These are phyloP conservation scores for Trichoderma sp. DNA, from an alignment of 2,329 filamentous ascomycete species.

Conservation along the genomic window DNA sequence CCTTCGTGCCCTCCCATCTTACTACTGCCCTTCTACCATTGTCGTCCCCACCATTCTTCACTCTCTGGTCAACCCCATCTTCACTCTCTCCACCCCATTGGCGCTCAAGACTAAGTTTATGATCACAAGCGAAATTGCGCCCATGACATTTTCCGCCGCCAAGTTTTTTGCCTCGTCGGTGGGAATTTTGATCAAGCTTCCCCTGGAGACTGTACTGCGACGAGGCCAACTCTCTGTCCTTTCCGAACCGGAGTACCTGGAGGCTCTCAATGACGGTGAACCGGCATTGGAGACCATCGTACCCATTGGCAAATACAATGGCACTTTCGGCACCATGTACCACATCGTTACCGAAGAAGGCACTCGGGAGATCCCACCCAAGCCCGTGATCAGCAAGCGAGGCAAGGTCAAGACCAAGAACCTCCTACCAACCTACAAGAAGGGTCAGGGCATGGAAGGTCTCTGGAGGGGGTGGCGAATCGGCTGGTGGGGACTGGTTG, in stretches of 20 bases:
- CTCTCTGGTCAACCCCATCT: slow-evolving; percentile 78
- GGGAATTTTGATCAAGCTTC: slow-evolving; percentile 84
- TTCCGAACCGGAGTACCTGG: slow-evolving; percentile 52
- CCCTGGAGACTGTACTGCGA: slow-evolving; percentile 87
- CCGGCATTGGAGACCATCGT: slow-evolving; percentile 70
- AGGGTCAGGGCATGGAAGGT: slow-evolving; percentile 68
- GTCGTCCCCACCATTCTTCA: slow-evolving; percentile 84
- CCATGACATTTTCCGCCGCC: slow-evolving; percentile 76
- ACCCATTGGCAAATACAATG: slow-evolving; percentile 75
- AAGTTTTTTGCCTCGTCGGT: slow-evolving; percentile 78
- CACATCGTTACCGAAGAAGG: slow-evolving; percentile 84
- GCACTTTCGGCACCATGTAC: slow-evolving; percentile 91
- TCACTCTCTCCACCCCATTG: slow-evolving; percentile 80
- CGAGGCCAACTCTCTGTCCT: slow-evolving; percentile 81
- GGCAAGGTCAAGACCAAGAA: slow-evolving; percentile 36
- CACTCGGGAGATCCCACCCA: slow-evolving; percentile 48
- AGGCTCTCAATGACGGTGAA: slow-evolving; percentile 48
- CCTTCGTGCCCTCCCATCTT: slow-evolving; percentile 76
- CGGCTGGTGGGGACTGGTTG: slow-evolving; percentile 74
- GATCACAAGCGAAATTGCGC: slow-evolving; percentile 79
- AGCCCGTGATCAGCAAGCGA: slow-evolving; percentile 36
- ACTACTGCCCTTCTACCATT: slow-evolving; percentile 69
- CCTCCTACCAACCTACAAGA: slow-evolving; percentile 43
- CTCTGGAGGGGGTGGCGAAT: slow-evolving; percentile 76
- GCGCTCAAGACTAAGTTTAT: slow-evolving; percentile 81